phyloP scores from a whole-genome alignment of 495 filamentous ascomycete species.

The Penicillium robsamsonii region DNA sequence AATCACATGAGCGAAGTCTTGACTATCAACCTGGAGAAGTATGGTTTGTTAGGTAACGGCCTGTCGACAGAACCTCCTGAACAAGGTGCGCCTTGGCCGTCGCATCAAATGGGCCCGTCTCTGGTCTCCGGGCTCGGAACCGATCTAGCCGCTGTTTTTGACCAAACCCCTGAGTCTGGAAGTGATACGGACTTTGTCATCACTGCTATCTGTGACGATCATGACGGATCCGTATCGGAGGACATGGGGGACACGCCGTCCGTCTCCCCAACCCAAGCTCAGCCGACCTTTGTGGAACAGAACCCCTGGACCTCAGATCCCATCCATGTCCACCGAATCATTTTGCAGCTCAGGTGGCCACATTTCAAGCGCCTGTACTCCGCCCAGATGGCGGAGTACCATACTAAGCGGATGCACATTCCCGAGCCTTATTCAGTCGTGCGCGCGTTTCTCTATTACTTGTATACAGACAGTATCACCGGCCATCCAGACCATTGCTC shows the following conservation, averaged over 20 bases:
- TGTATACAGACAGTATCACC: conserved; percentile 92
- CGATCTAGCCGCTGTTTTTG: conserved; percentile 82
- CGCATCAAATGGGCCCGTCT: conserved; percentile 46
- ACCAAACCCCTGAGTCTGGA: conserved; percentile 70
- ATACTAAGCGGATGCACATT: conserved; percentile 95
- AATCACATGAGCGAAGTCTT: conserved; percentile 94
- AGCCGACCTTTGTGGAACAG: conserved; percentile 60
- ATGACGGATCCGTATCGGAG: conserved; percentile 53
- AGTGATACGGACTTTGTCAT: conserved; percentile 84
- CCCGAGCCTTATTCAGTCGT: conserved; percentile 94
- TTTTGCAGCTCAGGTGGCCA: conserved; percentile 91
- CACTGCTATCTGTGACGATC: conserved; percentile 72
- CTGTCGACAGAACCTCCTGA: conserved; percentile 59
- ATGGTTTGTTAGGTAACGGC: conserved; percentile 83
- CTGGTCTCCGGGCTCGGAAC: conserved; percentile 65
- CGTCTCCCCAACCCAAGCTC: conserved; percentile 35
- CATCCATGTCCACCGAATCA: conserved; percentile 88
- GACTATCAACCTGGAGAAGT: conserved; percentile 81
- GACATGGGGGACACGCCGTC: conserved; percentile 47
- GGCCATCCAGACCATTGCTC: conserved; percentile 60
- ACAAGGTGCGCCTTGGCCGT: conserved; percentile 51
- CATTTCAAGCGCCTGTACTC: conserved; percentile 90
- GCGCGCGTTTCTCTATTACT: conserved; percentile 89
- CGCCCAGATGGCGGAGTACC: conserved; percentile 93
- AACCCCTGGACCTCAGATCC: conserved; percentile 70